These are phyloP conservation scores for Agrocybe praecox DNA, from an alignment of 768 basidiomycete species.

Conservation along the genomic window DNA sequence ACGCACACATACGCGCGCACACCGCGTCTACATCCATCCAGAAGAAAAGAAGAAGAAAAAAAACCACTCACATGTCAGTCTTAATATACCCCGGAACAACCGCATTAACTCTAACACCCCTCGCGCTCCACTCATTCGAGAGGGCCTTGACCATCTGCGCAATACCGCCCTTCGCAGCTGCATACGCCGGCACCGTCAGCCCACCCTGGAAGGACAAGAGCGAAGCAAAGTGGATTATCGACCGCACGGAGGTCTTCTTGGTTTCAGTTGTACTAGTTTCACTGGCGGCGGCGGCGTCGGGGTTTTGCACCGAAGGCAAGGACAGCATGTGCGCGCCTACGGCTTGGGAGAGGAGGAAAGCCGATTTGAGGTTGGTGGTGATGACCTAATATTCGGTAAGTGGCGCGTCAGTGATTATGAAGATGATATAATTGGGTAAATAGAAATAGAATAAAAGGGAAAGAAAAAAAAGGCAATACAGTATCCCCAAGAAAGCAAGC, in stretches of 20 bases:
- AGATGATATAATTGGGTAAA: too few species aligned
- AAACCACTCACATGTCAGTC: constrained; percentile 75
- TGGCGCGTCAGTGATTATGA: too few species aligned
- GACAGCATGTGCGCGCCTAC: constrained; percentile 65
- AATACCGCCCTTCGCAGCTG: constrained; percentile 87
- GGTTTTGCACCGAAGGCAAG: constrained; percentile 37
- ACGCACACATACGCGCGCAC: neutral
- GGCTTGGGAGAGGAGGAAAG: constrained; percentile 83
- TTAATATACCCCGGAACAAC: constrained; percentile 88
- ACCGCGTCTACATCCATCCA: neutral
- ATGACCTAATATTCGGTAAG: too few species aligned
- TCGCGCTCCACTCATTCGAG: constrained; percentile 90
- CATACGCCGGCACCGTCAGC: constrained; percentile 85
- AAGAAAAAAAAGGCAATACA: constrained; percentile 3
- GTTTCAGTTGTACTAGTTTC: too few species aligned
- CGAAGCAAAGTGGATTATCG: constrained; percentile 75
- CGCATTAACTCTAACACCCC: constrained; percentile 87
- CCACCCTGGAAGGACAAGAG: constrained; percentile 67
- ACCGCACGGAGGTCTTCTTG: constrained; percentile 35
- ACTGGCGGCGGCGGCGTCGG: too few species aligned
- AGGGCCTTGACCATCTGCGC: constrained; percentile 88
- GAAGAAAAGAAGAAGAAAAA: constrained; percentile 9
- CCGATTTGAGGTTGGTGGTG: constrained; percentile 85
- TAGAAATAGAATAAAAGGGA: neutral
- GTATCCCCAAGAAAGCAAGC: too few species aligned